A percentile compares a stretch with the other conserved stretches of the same genome.
phyloP scores from a whole-genome alignment of 345 rosid genomes.

The Salix suchowensis region DNA sequence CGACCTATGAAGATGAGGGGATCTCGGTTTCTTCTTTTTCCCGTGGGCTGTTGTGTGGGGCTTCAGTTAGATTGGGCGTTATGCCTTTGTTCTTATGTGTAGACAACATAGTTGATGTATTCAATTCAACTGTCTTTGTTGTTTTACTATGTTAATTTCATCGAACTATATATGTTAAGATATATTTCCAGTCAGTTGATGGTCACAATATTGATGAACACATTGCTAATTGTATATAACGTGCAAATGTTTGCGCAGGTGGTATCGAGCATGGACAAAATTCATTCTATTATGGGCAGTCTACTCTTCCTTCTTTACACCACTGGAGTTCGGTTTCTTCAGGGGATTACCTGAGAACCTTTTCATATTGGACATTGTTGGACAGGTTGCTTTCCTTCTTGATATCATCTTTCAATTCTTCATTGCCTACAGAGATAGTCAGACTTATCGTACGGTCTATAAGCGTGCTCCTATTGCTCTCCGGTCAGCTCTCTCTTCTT shows the following conservation, averaged over 20 bases:
- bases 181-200: too few species aligned
- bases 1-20: not conserved
- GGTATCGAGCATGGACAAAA: constrained; percentile 58
- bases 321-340: constrained; percentile 86
- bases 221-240: too few species aligned
- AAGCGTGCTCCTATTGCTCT: constrained; percentile 52
- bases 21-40: not conserved
- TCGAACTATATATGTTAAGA: too few species aligned
- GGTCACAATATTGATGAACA: too few species aligned
- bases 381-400: constrained; percentile 69
- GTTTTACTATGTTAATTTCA: too few species aligned
- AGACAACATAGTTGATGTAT: too few species aligned
- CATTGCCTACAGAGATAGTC: constrained; percentile 56
- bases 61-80: not conserved
- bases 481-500: constrained; percentile 35
- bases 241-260: constrained; percentile 50
- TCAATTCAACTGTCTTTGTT: too few species aligned
- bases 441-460: constrained; percentile 51
- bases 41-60: not conserved
- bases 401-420: constrained; percentile 67
- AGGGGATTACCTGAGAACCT: constrained; percentile 68
- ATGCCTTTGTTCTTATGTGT: too few species aligned
- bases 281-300: constrained; percentile 78
- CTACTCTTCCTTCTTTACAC: constrained; percentile 82
- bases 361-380: constrained; percentile 63